Evolutionary conservation across 176 grass and related monocot genomes (phyloP).

Genomic region (Lolium multiflorum): DNA sequence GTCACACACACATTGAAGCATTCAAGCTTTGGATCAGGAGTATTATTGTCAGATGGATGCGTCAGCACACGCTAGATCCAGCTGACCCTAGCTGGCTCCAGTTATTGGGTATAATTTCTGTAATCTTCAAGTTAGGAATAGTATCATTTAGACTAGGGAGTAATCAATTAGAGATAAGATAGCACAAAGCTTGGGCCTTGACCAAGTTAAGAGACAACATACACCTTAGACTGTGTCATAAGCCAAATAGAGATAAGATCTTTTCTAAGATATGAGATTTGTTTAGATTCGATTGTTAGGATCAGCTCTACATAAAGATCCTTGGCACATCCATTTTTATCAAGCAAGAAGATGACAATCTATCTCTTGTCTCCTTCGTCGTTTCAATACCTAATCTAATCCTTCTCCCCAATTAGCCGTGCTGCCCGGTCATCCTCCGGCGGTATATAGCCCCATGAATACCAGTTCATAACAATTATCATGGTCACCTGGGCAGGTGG

Average conservation of each 20-base stretch:
- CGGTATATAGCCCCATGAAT: conserved; percentile 3
- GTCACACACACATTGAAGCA: neutral
- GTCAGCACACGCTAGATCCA: neutral
- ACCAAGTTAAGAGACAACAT: neutral
- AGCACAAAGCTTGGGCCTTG: neutral
- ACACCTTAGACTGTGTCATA: neutral
- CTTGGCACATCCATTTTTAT: conserved; percentile 13
- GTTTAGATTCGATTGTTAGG: conserved; percentile 7
- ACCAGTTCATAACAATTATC: conserved; percentile 8
- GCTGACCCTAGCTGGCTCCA: neutral
- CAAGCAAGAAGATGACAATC: neutral
- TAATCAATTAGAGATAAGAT: conserved; percentile 6
- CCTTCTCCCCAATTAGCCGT: neutral
- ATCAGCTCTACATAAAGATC: neutral
- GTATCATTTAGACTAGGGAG: conserved; percentile 11
- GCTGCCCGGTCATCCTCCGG: neutral
- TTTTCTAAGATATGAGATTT: conserved; percentile 14
- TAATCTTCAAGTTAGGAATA: neutral
- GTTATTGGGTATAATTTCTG: neutral
- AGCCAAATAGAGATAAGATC: neutral
- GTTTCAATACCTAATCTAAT: neutral
- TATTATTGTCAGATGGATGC: conserved; percentile 13
- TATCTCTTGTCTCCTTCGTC: neutral
- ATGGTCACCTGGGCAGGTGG: neutral
- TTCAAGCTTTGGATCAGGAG: conserved; percentile 2